Evolutionary conservation across 352 stramenopile genomes (phyloP), one percentile per base, ranked within the genome.

Genomic region (Hyaloperonospora arabidopsidis): DNA sequence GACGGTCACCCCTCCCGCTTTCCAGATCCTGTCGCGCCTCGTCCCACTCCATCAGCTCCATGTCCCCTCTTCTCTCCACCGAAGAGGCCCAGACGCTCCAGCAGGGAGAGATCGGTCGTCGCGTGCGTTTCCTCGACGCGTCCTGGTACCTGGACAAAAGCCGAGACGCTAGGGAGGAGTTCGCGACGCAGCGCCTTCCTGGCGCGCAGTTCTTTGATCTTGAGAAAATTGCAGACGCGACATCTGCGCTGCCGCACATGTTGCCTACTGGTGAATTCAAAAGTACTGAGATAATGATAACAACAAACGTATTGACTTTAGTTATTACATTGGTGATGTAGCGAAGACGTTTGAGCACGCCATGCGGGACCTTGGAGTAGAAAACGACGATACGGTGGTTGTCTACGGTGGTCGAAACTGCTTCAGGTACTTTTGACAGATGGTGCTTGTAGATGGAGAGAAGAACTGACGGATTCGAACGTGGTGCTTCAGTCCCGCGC

Each of bases 141-240:
- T 91, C 81, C 32, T 91, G 81, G 81, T 91, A 91, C 55, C 49
- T 91, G 44, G 79, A 91, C 65, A 80, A 85, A 62, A 78, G 56
- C 50, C 78, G 81, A 65, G 79, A 88, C 45, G 74, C 68, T 13
- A 70, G 67, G 59, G 47, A 58, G 7, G 81, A 91, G 56, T 91
- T 87, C 47, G 56, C 49, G 5, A 10, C 54, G 14, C 70, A 88
- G 65, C 70, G 81, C 1, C 48, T 98, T 23, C 82, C 83, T 0
- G 79, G 80, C 28, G 88, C 91, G 10, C 63, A 74, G 28, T 97
- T 93, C 68, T 97, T 97, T 52, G 93, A 98, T 59, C 95, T 97
- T 51, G 87, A 95, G 32, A 73, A 89, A 52, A 76, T 89, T 45
- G 65, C 76, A 15, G 86, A 95, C 67, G 72, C 61, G 49, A 68